Percentiles rank a stretch among this genome's conserved stretches.
Evolutionary conservation across 2,329 filamentous ascomycete genomes (phyloP).

Genomic region (Geoglossum cookeanum): DNA sequence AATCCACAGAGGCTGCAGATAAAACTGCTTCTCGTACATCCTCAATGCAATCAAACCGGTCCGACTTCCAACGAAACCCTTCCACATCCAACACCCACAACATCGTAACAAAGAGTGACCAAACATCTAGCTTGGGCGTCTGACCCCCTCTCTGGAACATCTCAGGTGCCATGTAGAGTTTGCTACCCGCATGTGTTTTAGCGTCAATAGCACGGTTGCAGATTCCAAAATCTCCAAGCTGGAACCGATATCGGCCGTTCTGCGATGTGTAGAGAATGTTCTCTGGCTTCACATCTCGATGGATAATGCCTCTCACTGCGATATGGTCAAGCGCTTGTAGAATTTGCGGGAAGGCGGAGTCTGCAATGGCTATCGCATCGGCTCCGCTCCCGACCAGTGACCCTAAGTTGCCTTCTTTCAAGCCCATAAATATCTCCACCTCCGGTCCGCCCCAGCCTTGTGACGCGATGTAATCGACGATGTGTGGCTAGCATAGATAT

Average conservation of each 20-base stretch:
- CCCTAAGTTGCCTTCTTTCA: constrained; percentile 5
- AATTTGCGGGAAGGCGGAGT: constrained; percentile 24
- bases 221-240: constrained; percentile 13
- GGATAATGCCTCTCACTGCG: constrained; percentile 34
- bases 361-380: not conserved
- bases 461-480: constrained; percentile 7
- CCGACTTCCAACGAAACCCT: constrained; percentile 4
- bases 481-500: constrained; percentile 5
- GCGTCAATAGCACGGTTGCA: constrained; percentile 5
- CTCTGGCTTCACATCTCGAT: constrained; percentile 44
- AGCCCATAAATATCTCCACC: constrained; percentile 7
- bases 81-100: constrained; percentile 8
- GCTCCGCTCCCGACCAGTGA: not conserved
- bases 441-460: constrained; percentile 2
- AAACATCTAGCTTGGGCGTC: constrained; percentile 13
- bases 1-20: not conserved
- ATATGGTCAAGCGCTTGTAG: constrained; percentile 38
- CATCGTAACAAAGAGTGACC: constrained; percentile 14
- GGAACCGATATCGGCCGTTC: constrained; percentile 7
- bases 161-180: constrained; percentile 12
- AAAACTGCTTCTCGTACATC: not conserved
- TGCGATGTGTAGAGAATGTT: constrained; percentile 29
- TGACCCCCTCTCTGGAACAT: constrained; percentile 5
- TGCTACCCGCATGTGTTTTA: constrained; percentile 5
- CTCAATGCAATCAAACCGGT: not conserved